These are phyloP conservation scores for Russula abietina DNA, from an alignment of 768 basidiomycete species.

Conservation along the genomic window DNA sequence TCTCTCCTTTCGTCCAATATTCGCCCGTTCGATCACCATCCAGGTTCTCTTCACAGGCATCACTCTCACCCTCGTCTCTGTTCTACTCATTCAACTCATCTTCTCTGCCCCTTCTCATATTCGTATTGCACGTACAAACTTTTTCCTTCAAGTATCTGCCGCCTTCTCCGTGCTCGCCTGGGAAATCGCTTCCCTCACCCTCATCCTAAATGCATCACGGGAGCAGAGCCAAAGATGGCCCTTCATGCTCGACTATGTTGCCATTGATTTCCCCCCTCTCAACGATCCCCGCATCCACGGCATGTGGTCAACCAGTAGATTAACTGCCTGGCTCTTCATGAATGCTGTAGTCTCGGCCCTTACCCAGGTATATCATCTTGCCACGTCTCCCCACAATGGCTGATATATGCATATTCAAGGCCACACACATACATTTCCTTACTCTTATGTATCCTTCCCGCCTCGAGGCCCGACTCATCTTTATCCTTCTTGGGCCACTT, in stretches of 20 bases:
- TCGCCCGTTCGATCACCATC: conserved; percentile 83
- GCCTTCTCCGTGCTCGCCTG: conserved; percentile 75
- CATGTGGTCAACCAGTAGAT: conserved; percentile 58
- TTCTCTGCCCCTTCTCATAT: conserved; percentile 97
- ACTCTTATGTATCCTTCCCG: conserved; percentile 90
- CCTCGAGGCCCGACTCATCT: conserved; percentile 82
- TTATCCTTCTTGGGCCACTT: conserved; percentile 79
- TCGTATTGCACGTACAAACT: conserved; percentile 90
- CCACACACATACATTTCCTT: conserved; percentile 96
- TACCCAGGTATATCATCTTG: conserved; percentile 60
- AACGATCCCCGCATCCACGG: conserved; percentile 29
- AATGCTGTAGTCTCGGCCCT: conserved; percentile 78
- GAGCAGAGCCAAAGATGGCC: conserved; percentile 76
- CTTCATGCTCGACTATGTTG: conserved; percentile 92
- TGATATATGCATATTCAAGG: conserved; percentile 40
- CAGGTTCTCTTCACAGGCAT: conserved; percentile 86
- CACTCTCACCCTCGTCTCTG: conserved; percentile 73
- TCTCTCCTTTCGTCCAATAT: conserved; percentile 67
- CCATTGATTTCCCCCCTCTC: conserved; percentile 66
- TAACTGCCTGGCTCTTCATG: conserved; percentile 80
- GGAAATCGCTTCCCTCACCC: conserved; percentile 67
- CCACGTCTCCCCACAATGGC: neutral
- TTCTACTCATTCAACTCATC: conserved; percentile 85
- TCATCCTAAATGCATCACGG: conserved; percentile 57
- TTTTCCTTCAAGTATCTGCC: conserved; percentile 79